Evolutionary conservation across 495 filamentous ascomycete species (phyloP).

Genomic region (Penicillium argentinense): DNA sequence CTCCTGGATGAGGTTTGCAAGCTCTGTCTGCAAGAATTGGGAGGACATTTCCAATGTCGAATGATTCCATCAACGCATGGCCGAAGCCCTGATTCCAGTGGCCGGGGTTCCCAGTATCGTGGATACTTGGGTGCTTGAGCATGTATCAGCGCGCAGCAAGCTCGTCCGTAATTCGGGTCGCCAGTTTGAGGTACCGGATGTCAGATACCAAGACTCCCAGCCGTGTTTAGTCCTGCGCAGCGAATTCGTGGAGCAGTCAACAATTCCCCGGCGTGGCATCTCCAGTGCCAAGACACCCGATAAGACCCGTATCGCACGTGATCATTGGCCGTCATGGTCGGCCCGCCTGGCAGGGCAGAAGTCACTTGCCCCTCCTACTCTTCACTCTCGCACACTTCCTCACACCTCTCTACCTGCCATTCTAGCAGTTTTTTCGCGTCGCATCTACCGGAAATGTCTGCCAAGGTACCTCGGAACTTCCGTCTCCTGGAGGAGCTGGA

Average conservation of each 20-base stretch:
- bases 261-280: slow-evolving; percentile 38
- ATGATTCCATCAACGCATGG: slow-evolving; percentile 35
- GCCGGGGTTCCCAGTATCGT: slow-evolving; percentile 19
- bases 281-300: slow-evolving; percentile 36
- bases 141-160: background rate
- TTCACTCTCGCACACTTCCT: slow-evolving; percentile 17
- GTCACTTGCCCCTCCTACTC: slow-evolving; percentile 14
- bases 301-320: slow-evolving; percentile 39
- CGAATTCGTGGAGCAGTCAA: slow-evolving; percentile 15
- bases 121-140: slow-evolving; percentile 1
- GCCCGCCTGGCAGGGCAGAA: slow-evolving; percentile 11
- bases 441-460: slow-evolving; percentile 54
- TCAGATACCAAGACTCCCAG: background rate
- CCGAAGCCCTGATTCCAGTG: slow-evolving; percentile 20
- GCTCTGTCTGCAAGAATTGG: slow-evolving; percentile 84
- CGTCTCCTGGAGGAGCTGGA: slow-evolving; percentile 95
- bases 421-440: slow-evolving; percentile 1
- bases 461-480: slow-evolving; percentile 94
- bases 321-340: background rate
- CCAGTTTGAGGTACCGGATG: background rate
- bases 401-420: slow-evolving; percentile 1
- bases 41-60: slow-evolving; percentile 71
- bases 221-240: background rate
- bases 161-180: background rate
- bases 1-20: slow-evolving; percentile 90